Base-by-base conservation (phyloP, 2,329 filamentous ascomycete genomes). In the Phaeoacremonium minimum region DNA sequence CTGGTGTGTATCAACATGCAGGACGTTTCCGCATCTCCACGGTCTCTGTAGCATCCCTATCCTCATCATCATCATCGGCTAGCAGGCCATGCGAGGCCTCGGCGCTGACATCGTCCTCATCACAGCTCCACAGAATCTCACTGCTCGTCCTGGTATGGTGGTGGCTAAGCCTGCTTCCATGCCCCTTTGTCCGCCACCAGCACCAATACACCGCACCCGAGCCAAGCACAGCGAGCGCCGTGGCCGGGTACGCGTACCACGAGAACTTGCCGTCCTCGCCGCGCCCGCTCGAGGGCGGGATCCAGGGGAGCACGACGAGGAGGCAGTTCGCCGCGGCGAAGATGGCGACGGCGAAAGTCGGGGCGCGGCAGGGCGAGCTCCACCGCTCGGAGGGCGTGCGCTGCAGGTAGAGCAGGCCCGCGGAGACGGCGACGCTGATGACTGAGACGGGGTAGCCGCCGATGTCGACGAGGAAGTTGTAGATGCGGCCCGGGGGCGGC, bases 401-500 rank as follows among this genome's bases (percentile, higher is more conserved):
- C 28, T 58, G 58, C 13, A 64, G 51, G 35, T 59, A 53, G 2
- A 60, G 41, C 14, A 63, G 50, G 5, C 60, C 60, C 3, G 46
- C 40, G 6, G 56, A 55, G 28, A 63, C 51, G 33, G 56, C 48
- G 13, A 60, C 56, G 20, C 50, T 50, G 35, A 63, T 52, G 11
- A 60, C 45, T 2, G 55, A 58, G n/a, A 60, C 58, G 0, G 60
- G 59, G 34, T 63, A 63, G 6, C 57, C 56, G 28, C 57, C 58
- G 7, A 63, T 53, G 35, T 62, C 55, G 29, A 62, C 57, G 11
- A 62, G 50, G 48, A 63, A 61, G 45, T 58, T 57, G 48, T 60
- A 63, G 17, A 60, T 57, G 17, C 53, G 49, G 4, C 58, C 59
- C 3, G 70, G 69, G 6, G 71, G 71, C 3, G 64, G 68, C 4